phyloP scores from a whole-genome alignment of 2,329 filamentous ascomycete species.

The Grosmannia serpens region DNA sequence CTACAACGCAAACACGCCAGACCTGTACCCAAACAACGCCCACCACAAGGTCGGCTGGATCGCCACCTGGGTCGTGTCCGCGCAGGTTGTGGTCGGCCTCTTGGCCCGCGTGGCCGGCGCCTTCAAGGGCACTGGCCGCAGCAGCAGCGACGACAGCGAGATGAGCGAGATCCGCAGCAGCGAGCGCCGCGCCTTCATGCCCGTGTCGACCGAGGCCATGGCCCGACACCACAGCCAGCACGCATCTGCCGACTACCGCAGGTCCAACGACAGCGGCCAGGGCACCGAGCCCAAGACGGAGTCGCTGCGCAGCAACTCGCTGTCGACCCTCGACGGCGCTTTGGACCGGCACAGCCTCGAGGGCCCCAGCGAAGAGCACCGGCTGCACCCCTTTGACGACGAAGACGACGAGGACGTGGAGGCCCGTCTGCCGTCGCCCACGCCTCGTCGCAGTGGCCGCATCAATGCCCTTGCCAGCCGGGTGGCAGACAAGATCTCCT shows the following conservation, averaged over 20 bases:
- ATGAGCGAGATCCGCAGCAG: constrained; percentile 19
- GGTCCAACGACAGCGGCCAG: constrained; percentile 62
- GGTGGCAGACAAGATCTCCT: constrained; percentile 43
- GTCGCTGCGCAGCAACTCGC: constrained; percentile 53
- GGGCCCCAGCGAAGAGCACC: constrained; percentile 14
- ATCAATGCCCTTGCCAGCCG: constrained; percentile 40
- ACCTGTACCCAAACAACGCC: constrained; percentile 78
- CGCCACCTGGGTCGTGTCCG: constrained; percentile 57
- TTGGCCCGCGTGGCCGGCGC: constrained; percentile 47
- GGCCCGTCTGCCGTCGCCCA: constrained; percentile 22
- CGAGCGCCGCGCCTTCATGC: constrained; percentile 50
- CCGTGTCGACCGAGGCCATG: constrained; percentile 45
- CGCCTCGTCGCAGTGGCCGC: constrained; percentile 31
- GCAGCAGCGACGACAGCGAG: not conserved
- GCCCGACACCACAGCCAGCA: constrained; percentile 29
- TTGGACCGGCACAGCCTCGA: constrained; percentile 30
- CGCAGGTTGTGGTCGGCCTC: constrained; percentile 59
- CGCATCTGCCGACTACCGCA: constrained; percentile 33
- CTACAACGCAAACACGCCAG: constrained; percentile 73
- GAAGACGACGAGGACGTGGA: constrained; percentile 26
- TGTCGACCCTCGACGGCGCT: constrained; percentile 44
- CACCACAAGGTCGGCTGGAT: constrained; percentile 86
- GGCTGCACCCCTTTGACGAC: constrained; percentile 27
- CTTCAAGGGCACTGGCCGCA: constrained; percentile 13
- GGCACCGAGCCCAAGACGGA: constrained; percentile 60